Evolutionary conservation across 345 rosid genomes (phyloP), one percentile per base, ranked within the genome.

Genomic region (Eucalyptus tenuipes): DNA sequence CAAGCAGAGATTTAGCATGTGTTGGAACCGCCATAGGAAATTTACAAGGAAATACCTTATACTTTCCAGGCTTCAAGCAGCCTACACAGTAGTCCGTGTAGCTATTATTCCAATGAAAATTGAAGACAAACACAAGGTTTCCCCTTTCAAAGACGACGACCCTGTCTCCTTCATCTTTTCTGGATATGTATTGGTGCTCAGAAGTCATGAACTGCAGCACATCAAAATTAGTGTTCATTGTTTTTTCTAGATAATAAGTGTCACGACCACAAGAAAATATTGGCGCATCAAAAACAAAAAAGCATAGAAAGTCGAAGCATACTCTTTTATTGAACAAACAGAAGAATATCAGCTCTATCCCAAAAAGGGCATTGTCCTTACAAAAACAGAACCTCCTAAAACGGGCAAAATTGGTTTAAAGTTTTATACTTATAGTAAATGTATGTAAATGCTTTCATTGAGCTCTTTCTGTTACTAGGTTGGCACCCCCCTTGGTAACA

Each of bases 101-200:
- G 92, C 98, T 97, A 88, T 93, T 95, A 88, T 88, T 92, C 99
- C 99, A 96, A 89, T 97, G 99, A 90, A 97, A 97, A 90, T 97
- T 97, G 92, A 96, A 96, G 90, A 96, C 98, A 53, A 97, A 96
- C 90, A 97, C 96, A 79, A 97, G 95, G 89, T 96, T 92, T 57
- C 96, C 99, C 90, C 96, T 95, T 91, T 97, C 99, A 79, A 97
- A 95, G 49, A 95, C 98, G 86, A 97, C 92, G 47, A 94, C 81
- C 91, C 93, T 93, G 89, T 97, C 99, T 14, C 96, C 97, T 93
- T 96, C 96, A 87, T 95, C 96, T 91, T 94, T 96, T 50, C 98
- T 94, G 20, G 99, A 97, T 88, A 97, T 93, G 90, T 93, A 96
- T 91, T 94, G 99, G 93, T 97, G 99, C 92, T 94, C 93, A 10